phyloP scores from a whole-genome alignment of 2,329 filamentous ascomycete species.

The Paramyrothecium roridum region DNA sequence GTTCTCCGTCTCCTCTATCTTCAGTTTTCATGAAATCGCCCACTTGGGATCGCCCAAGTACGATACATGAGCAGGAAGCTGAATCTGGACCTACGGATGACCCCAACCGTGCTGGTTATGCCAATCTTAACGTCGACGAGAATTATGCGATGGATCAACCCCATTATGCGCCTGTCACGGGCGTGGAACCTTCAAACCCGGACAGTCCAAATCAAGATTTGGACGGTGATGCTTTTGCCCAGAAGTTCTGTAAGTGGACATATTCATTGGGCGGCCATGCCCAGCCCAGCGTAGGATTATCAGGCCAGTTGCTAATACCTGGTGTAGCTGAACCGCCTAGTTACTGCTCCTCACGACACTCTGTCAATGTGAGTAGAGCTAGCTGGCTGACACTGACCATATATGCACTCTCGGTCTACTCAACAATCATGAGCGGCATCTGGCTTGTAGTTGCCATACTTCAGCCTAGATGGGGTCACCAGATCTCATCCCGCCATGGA shows the following conservation, averaged over 20 bases:
- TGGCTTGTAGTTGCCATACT: constrained; percentile 61
- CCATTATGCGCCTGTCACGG: background rate
- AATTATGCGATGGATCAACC: background rate
- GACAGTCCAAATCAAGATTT: background rate
- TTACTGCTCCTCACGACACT: constrained; percentile 26
- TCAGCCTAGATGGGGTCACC: constrained; percentile 59
- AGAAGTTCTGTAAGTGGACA: background rate
- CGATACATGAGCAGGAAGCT: background rate
- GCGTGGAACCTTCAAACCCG: background rate
- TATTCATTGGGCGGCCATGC: too few species aligned
- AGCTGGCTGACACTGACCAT: constrained; percentile 50
- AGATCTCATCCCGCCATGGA: constrained; percentile 49
- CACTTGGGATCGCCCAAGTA: background rate
- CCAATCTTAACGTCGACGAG: background rate
- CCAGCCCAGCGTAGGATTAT: background rate
- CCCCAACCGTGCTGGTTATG: background rate
- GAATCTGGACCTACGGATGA: background rate
- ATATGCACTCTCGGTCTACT: constrained; percentile 54
- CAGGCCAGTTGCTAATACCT: background rate
- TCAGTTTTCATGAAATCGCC: background rate
- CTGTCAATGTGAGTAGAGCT: constrained; percentile 24
- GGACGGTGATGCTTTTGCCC: background rate
- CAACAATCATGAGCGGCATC: constrained; percentile 61
- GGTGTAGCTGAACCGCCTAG: constrained; percentile 20
- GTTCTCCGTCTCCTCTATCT: too few species aligned